These are phyloP conservation scores for Clonostachys chloroleuca DNA, from an alignment of 2,329 filamentous ascomycete species.

Conservation along the genomic window DNA sequence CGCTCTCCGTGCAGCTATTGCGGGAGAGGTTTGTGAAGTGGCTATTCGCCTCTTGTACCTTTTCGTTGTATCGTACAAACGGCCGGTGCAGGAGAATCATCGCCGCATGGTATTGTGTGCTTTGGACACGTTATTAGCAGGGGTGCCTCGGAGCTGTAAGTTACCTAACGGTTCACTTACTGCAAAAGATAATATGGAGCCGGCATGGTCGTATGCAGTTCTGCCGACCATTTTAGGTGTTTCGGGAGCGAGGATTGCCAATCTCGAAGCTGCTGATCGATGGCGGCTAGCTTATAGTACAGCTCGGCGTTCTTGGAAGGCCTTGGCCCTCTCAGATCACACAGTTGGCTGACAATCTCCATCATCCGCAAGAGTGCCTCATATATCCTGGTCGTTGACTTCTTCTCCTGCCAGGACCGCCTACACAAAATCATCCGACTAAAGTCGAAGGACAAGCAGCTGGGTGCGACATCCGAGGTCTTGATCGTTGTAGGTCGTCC, in stretches of 20 bases:
- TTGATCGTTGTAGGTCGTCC: conserved; percentile 10
- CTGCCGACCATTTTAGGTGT: conserved; percentile 1
- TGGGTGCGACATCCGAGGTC: conserved; percentile 8
- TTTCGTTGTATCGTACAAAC: conserved; percentile 1
- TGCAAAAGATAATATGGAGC: conserved; percentile 2
- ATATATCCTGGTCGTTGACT: conserved; percentile 7
- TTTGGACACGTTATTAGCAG: neutral
- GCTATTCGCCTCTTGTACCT: neutral
- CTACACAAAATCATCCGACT: conserved; percentile 2
- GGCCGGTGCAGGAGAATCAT: conserved; percentile 3
- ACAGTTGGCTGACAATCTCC: conserved; percentile 4
- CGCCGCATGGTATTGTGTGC: conserved; percentile 3
- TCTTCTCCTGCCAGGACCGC: conserved; percentile 4
- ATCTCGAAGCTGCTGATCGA: conserved; percentile 5
- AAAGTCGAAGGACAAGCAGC: conserved; percentile 2
- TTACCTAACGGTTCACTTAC: neutral
- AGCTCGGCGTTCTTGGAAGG: conserved; percentile 1
- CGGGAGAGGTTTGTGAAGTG: conserved; percentile 1
- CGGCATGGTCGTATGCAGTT: neutral
- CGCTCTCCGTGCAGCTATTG: conserved; percentile 1
- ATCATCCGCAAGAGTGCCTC: conserved; percentile 8
- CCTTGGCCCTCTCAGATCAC: conserved; percentile 4
- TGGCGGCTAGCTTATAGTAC: conserved; percentile 5
- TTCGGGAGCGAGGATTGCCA: conserved; percentile 5
- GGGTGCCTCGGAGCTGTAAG: neutral